Conservation (phyloP, 164 flowering plant genomes). For the Liquidambar formosana region DNA sequence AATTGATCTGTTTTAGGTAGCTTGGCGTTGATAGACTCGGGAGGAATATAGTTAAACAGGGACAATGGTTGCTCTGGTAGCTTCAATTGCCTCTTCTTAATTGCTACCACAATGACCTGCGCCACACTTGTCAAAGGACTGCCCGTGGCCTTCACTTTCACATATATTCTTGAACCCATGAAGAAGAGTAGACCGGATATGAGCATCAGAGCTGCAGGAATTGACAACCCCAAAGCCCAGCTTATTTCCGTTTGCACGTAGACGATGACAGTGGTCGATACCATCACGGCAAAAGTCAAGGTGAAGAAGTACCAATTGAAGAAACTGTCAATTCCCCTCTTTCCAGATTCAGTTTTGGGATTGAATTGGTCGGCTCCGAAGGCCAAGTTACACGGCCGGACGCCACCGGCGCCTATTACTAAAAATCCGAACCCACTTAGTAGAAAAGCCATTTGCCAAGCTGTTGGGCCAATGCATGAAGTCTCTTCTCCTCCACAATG, state of each 20-base stretch:
- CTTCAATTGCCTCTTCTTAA: constrained; percentile 31
- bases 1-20: constrained; percentile 19
- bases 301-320: constrained; percentile 57
- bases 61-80: constrained; percentile 11
- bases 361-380: constrained; percentile 54
- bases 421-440: constrained; percentile 27
- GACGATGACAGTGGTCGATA: constrained; percentile 40
- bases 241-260: constrained; percentile 41
- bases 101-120: constrained; percentile 34
- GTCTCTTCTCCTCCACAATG: constrained; percentile 19
- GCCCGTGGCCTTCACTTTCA: constrained; percentile 41
- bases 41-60: constrained; percentile 12
- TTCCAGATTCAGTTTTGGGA: constrained; percentile 41
- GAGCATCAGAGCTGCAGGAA: constrained; percentile 40
- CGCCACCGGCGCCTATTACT: constrained; percentile 41
- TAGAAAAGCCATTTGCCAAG: constrained; percentile 37
- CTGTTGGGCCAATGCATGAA: constrained; percentile 32
- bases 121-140: constrained; percentile 34
- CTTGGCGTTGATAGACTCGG: constrained; percentile 22
- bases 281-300: constrained; percentile 40
- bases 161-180: constrained; percentile 37
- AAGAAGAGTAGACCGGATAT: constrained; percentile 34
- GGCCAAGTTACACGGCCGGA: constrained; percentile 48
- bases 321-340: constrained; percentile 45
- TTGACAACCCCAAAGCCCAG: constrained; percentile 41